Evolutionary conservation across 257 asterid genomes (phyloP).

Genomic region (Ocimum tenuiflorum): DNA sequence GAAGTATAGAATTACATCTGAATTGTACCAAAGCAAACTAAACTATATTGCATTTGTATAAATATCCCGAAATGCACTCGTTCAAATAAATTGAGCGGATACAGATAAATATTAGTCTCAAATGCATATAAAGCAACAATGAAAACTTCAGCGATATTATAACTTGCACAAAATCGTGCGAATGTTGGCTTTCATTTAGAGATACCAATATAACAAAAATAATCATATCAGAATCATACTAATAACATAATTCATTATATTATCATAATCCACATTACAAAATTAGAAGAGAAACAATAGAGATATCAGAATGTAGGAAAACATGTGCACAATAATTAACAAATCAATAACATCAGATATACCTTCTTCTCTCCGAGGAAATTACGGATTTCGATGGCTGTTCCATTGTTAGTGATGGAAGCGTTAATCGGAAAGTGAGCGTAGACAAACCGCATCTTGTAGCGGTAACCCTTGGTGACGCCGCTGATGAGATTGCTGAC

Average conservation of each 20-base stretch:
- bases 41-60: too few species aligned
- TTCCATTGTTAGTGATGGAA: slow-evolving; percentile 39
- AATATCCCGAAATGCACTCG: too few species aligned
- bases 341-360: neutral
- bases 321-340: neutral
- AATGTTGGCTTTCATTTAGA: neutral
- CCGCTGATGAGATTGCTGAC: slow-evolving; percentile 61
- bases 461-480: slow-evolving; percentile 64
- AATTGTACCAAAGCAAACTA: neutral
- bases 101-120: neutral
- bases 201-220: too few species aligned
- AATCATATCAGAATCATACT: too few species aligned
- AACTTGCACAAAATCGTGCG: neutral
- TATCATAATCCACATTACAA: neutral
- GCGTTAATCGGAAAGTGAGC: slow-evolving; percentile 83
- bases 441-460: slow-evolving; percentile 82
- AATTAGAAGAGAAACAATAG: neutral
- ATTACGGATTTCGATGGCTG: slow-evolving; percentile 70
- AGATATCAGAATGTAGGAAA: neutral
- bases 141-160: too few species aligned
- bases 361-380: slow-evolving; percentile 86
- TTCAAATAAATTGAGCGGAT: neutral
- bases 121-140: too few species aligned
- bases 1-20: neutral
- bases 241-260: too few species aligned